Evolutionary conservation across 1,284 basidiomycete genomes (phyloP), one percentile per base, ranked within the genome.

Genomic region (Xanthoconium separans): DNA sequence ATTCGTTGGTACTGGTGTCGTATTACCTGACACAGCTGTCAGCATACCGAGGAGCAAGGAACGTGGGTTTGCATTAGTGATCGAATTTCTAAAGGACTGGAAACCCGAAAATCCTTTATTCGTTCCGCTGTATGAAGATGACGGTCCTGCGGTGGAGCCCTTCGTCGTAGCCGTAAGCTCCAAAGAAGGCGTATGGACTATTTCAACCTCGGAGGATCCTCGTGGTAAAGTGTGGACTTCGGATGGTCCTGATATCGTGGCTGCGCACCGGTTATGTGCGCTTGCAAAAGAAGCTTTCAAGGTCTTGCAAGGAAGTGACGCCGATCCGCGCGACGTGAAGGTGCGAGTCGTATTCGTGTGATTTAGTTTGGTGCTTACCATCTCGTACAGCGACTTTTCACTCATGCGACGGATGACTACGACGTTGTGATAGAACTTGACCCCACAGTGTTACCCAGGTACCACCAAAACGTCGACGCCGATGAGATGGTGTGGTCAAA

Each of bases 401-500:
- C 82, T 10, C 93, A 97, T 60, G 90, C 95, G 0, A 81, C 83
- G 0, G 75, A 82, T 10, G 89, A 95, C 65, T 99, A 97, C 69
- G 91, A 98, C 64, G 83, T 97, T 61, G 62, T 97, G 22, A 77
- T 99, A 34, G 81, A 89, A 54, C 79, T 99, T 18, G 77, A 93
- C 36, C 78, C 85, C 0, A 54, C 74, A 13, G 72, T 81, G 1
- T 72, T 93, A 3, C 83, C 93, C 3, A 84, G 93, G n/a, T 91
- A 93, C 64, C 20, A 40, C 7, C 39, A 40, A 22, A 40, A 40
- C 39, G 7, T 22, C 18, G 20, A 40, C 20, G 39, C 11, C 12
- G 39, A 40, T 20, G 39, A 40, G 12, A 10, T 22, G 12, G 39
- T 40, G 13, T 40, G 39, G 39, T 40, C 39, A 12, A 40, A 22